These are phyloP conservation scores for Pseudofabraea citricarpa DNA, from an alignment of 2,329 filamentous ascomycete species.

Conservation along the genomic window DNA sequence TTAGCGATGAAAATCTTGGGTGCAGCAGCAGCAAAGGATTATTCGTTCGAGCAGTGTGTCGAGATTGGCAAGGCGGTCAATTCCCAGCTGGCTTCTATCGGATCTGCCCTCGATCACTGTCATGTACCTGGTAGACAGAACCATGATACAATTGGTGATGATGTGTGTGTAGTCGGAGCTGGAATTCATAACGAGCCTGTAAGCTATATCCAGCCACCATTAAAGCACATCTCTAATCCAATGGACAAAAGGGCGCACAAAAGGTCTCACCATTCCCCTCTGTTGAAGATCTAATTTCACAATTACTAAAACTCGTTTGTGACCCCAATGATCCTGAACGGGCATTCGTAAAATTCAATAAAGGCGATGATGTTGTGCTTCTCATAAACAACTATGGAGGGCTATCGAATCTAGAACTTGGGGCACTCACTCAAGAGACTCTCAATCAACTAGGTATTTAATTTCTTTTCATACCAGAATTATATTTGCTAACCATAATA, in stretches of 20 bases:
- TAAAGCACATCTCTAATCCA: neutral
- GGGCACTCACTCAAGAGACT: conserved; percentile 40
- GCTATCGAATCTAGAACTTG: conserved; percentile 52
- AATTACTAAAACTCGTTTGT: conserved; percentile 41
- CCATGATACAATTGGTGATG: conserved; percentile 39
- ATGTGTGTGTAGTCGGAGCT: conserved; percentile 60
- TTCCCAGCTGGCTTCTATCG: conserved; percentile 39
- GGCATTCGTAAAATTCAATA: conserved; percentile 41
- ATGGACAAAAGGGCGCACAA: conserved; percentile 27
- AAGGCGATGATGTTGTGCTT: conserved; percentile 42
- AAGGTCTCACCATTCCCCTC: conserved; percentile 45
- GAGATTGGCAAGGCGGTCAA: conserved; percentile 24
- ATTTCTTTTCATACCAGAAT: neutral
- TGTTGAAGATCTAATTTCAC: conserved; percentile 40
- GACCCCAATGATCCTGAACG: conserved; percentile 41
- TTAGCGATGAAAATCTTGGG: conserved; percentile 34
- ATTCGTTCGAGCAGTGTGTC: conserved; percentile 18
- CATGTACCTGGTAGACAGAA: conserved; percentile 46
- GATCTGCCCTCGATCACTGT: conserved; percentile 45
- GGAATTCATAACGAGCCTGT: conserved; percentile 64
- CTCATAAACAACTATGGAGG: conserved; percentile 57
- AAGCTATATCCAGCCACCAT: conserved; percentile 12
- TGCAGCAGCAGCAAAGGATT: conserved; percentile 18
- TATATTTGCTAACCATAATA: no score
- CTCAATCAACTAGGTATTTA: conserved; percentile 29